phyloP scores from a whole-genome alignment of 257 asterid species.

The Fraxinus anomala region DNA sequence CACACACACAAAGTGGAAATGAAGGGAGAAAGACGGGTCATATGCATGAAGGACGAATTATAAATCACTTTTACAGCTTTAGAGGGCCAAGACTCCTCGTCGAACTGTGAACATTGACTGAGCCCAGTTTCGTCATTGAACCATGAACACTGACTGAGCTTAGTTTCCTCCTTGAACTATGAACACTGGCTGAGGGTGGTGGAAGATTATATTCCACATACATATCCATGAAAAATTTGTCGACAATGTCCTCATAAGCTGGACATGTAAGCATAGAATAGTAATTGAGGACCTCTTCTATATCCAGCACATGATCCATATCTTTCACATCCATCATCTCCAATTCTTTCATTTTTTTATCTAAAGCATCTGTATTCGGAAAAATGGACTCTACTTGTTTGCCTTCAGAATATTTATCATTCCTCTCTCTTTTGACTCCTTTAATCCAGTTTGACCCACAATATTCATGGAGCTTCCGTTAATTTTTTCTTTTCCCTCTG shows the following conservation, averaged over 20 bases:
- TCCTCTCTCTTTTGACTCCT: conserved; percentile 40
- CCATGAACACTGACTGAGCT: conserved; percentile 35
- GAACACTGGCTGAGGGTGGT: conserved; percentile 39
- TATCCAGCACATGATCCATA: conserved; percentile 66
- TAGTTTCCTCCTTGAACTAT: too few species aligned
- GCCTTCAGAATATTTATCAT: conserved; percentile 11
- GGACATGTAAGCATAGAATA: conserved; percentile 73
- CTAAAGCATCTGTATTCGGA: conserved; percentile 40
- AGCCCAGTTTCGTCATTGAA: conserved; percentile 45
- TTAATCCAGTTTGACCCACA: conserved; percentile 28
- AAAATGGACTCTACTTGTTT: conserved; percentile 27
- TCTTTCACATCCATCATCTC: conserved; percentile 72
- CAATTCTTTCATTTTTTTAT: conserved; percentile 59
- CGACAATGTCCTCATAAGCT: conserved; percentile 58
- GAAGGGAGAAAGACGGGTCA: conserved; percentile 12
- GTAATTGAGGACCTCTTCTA: conserved; percentile 77
- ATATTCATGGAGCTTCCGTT: conserved; percentile 30
- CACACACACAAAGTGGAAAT: conserved; percentile 10
- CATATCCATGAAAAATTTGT: conserved; percentile 61
- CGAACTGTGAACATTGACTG: conserved; percentile 40
- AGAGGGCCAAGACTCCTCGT: conserved; percentile 69
- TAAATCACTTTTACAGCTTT: conserved; percentile 42
- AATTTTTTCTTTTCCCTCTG: conserved; percentile 33
- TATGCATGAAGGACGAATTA: neutral
- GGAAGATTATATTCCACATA: conserved; percentile 39